Conservation (phyloP, 345 rosid genomes). For the Citrus glauca region DNA sequence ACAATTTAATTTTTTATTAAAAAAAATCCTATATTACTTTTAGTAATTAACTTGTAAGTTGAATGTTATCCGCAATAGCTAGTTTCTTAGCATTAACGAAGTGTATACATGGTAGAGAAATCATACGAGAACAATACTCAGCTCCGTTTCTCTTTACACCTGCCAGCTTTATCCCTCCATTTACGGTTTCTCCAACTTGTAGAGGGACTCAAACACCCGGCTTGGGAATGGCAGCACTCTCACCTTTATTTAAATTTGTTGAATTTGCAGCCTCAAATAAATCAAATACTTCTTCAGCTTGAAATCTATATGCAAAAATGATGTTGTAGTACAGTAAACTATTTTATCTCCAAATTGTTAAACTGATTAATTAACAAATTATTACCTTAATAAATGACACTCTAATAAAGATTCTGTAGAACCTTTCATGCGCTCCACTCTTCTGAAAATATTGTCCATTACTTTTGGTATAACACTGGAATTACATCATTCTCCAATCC, state of each 20-base stretch:
- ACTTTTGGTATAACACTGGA: conserved; percentile 73
- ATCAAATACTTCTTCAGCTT: conserved; percentile 90
- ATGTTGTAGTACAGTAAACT: not conserved
- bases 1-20: too few relatives aligned
- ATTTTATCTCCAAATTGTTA: not conserved
- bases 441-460: conserved; percentile 64
- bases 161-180: conserved; percentile 88
- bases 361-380: too few relatives aligned
- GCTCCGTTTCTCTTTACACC: conserved; percentile 90
- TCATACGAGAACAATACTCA: too few relatives aligned
- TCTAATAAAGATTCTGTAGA: conserved; percentile 62
- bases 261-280: conserved; percentile 56
- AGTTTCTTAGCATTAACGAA: too few relatives aligned
- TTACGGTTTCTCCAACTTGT: conserved; percentile 83
- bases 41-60: too few relatives aligned
- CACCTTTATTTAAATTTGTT: conserved; percentile 37
- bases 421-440: conserved; percentile 42
- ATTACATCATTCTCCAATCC: conserved; percentile 52
- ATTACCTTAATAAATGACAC: conserved; percentile 92
- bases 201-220: conserved; percentile 55
- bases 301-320: conserved; percentile 47
- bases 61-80: too few relatives aligned
- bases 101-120: too few relatives aligned
- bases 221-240: conserved; percentile 36
- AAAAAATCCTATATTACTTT: too few relatives aligned